Conservation (phyloP, 306 rosid genomes). For the Begonia loranthoides region DNA sequence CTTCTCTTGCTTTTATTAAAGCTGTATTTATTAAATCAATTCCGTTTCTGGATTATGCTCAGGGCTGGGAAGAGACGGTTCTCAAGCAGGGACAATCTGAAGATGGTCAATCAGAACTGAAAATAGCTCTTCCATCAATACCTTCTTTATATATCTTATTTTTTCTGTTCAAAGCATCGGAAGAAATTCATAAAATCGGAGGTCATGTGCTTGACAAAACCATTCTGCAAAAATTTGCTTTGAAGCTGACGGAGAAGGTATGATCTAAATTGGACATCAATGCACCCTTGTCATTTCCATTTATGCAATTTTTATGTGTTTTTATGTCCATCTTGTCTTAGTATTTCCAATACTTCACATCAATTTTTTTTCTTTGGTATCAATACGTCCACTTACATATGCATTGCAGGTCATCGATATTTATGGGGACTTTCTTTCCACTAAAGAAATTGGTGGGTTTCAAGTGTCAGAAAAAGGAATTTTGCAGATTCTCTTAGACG, state of each 20-base stretch:
- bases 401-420: conserved; percentile 56
- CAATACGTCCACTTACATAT: conserved; percentile 11
- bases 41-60: conserved; percentile 7
- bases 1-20: too few relatives aligned
- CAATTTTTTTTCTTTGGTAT: conserved; percentile 6
- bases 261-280: background rate
- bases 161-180: conserved; percentile 70
- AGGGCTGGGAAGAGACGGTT: conserved; percentile 96
- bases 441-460: conserved; percentile 41
- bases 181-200: conserved; percentile 92
- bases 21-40: background rate
- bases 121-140: conserved; percentile 86
- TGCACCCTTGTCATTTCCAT: background rate
- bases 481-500: conserved; percentile 74
- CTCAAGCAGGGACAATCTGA: conserved; percentile 81
- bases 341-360: background rate
- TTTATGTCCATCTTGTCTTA: background rate
- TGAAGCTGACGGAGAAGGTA: conserved; percentile 67
- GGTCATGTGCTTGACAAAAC: conserved; percentile 94
- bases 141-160: conserved; percentile 84
- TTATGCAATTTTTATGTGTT: background rate
- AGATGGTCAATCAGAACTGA: conserved; percentile 68
- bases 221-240: conserved; percentile 73
- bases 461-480: conserved; percentile 85
- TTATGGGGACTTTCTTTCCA: conserved; percentile 52